Base-by-base conservation (phyloP, 192 early-diverging fungal genomes). In the Coemansia sp. region DNA sequence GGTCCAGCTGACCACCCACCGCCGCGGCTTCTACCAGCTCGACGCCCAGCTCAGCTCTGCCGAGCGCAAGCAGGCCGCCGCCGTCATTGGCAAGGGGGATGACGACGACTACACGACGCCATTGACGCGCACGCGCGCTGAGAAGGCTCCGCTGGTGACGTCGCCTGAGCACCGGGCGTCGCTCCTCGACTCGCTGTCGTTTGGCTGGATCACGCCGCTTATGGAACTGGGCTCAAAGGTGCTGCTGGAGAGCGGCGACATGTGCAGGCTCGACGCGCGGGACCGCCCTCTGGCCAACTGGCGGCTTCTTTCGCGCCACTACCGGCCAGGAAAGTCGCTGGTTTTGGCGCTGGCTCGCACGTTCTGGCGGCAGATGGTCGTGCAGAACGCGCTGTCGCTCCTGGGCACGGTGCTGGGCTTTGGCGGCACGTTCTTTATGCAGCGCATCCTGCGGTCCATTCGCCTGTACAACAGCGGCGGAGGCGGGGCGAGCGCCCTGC, bases 171-270 rank as follows among this genome's bases (percentile, higher is more conserved):
- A 40, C 41, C 34, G 44, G 17, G 36, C 68, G 13, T 82, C 80
- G 62, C 24, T 70, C 2, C n/a, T 82, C 6, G 72, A 50, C 19
- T 38, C 15, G 32, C 60, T 83, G 40, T 32, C 58, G 13, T 92
- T 91, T 67, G 59, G 67, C 42, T 90, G 89, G 86, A 74, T 89
- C 15, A 89, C 86, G 64, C 75, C 85, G 9, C 61, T 94, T 8
- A 79, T 95, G 69, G 70, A 84, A 4, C 70, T 86, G 22, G 91
- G 84, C 48, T 82, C 84, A 38, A 70, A 67, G 27, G 55, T 80
- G 27, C 70, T 83, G 2, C 81, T 94, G 7, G 82, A 79, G 22
- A 73, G 87, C 31, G 70, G 32, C 29, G 58, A 68, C 45, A 15
- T 68, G n/a, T 68, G 60, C 22, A 29, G 59, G 1, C 56, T 68